Evolutionary conservation across 768 basidiomycete genomes (phyloP).

Genomic region (Ramaria rubella): DNA sequence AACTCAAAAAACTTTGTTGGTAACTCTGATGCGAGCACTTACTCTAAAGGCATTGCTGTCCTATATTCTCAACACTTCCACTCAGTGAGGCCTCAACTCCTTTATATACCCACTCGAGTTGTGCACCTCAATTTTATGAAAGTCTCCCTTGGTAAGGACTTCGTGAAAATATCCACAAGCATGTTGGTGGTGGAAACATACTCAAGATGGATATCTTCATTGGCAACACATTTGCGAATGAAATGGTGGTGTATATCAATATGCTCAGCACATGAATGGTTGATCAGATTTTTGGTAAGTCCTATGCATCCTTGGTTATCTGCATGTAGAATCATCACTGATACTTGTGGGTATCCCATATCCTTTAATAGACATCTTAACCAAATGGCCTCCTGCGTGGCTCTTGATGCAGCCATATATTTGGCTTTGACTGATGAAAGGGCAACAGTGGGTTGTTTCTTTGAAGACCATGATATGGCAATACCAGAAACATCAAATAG

Average conservation of each 20-base stretch:
- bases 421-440: constrained; percentile 25
- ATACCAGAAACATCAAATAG: constrained; percentile 19
- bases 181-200: constrained; percentile 19
- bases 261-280: constrained; percentile 32
- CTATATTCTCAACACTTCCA: not conserved
- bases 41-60: too few species aligned
- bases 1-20: too few species aligned
- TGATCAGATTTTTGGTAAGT: constrained; percentile 22
- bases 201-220: constrained; percentile 11
- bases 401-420: constrained; percentile 19
- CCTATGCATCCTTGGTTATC: constrained; percentile 29
- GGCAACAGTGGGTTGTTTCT: constrained; percentile 20
- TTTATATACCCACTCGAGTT: not conserved
- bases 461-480: constrained; percentile 20
- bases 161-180: constrained; percentile 20
- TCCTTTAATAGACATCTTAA: constrained; percentile 12
- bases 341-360: constrained; percentile 22
- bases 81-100: not conserved
- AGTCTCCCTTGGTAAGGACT: constrained; percentile 3
- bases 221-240: constrained; percentile 22
- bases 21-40: too few species aligned
- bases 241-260: constrained; percentile 33
- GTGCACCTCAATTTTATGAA: not conserved
- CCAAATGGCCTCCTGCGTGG: constrained; percentile 13
- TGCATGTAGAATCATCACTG: constrained; percentile 5